Evolutionary conservation across 1,139 yeast genomes (phyloP).

Genomic region (Suhomyces bolitotheri): DNA sequence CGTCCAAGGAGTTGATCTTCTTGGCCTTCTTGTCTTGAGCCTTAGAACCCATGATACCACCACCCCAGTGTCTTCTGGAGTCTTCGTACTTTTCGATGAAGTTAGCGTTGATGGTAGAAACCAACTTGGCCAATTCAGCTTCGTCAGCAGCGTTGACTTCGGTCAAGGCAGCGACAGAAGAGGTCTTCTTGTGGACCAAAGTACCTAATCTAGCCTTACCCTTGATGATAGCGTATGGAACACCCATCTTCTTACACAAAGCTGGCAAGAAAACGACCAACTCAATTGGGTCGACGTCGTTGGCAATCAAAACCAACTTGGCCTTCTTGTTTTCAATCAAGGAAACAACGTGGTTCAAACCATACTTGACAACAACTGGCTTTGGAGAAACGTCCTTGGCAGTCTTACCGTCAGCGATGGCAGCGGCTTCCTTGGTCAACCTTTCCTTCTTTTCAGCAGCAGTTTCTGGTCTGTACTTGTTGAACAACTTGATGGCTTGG

Average conservation of each 20-base stretch:
- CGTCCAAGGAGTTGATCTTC: slow-evolving; percentile 45
- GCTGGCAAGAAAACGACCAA: slow-evolving; percentile 96
- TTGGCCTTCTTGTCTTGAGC: slow-evolving; percentile 69
- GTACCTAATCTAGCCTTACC: slow-evolving; percentile 99
- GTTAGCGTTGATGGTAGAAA: slow-evolving; percentile 91
- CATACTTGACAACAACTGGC: slow-evolving; percentile 92
- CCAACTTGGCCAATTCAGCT: slow-evolving; percentile 87
- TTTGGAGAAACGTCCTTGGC: slow-evolving; percentile 94
- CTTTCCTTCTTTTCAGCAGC: slow-evolving; percentile 97
- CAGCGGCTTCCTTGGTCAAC: slow-evolving; percentile 98
- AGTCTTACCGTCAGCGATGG: slow-evolving; percentile 95
- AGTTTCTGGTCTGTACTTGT: slow-evolving; percentile 99
- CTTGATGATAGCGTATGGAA: slow-evolving; percentile 97
- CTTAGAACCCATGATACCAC: slow-evolving; percentile 96
- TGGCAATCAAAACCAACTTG: slow-evolving; percentile 92
- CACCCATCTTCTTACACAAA: slow-evolving; percentile 98
- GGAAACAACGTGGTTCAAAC: slow-evolving; percentile 97
- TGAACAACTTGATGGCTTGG: slow-evolving; percentile 92
- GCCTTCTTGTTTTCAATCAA: slow-evolving; percentile 98
- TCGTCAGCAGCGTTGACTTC: slow-evolving; percentile 94
- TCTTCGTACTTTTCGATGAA: slow-evolving; percentile 92
- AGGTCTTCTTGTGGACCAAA: slow-evolving; percentile 94
- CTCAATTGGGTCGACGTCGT: slow-evolving; percentile 98
- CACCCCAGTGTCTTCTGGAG: slow-evolving; percentile 99
- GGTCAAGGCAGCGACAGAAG: slow-evolving; percentile 95